These are phyloP conservation scores for Lactarius pseudohatsudake DNA, from an alignment of 768 basidiomycete species.

Conservation along the genomic window DNA sequence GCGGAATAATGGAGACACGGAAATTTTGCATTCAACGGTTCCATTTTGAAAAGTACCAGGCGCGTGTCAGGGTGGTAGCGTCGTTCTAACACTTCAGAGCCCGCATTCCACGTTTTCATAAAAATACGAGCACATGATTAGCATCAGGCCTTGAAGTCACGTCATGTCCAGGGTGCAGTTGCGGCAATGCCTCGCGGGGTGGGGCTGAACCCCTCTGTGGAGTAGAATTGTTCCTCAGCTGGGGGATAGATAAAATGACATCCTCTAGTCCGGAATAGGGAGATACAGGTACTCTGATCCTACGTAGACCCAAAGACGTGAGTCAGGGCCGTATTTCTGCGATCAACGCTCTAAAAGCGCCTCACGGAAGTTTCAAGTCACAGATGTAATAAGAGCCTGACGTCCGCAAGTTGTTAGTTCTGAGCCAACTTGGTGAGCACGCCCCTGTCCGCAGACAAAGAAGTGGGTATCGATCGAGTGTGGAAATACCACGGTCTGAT, in stretches of 20 bases:
- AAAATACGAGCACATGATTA: neutral
- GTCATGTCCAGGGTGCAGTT: neutral
- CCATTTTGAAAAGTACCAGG: neutral
- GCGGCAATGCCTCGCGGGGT: neutral
- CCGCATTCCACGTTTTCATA: neutral
- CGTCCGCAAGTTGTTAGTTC: neutral
- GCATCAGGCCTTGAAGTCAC: neutral
- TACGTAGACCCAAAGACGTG: neutral
- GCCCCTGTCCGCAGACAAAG: neutral
- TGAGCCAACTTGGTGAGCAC: neutral
- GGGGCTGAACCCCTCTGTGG: neutral
- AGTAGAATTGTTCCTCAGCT: neutral
- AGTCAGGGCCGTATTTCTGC: neutral
- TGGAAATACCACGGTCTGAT: neutral
- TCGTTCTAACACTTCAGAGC: neutral
- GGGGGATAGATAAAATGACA: neutral
- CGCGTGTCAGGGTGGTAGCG: neutral
- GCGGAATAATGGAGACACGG: neutral
- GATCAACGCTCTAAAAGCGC: conserved; percentile 11
- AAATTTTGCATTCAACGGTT: neutral
- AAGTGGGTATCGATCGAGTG: conserved; percentile 4
- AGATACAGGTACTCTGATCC: neutral
- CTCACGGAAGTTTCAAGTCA: conserved; percentile 9
- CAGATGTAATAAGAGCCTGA: neutral
- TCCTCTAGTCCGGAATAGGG: neutral